These are phyloP conservation scores for Pleoardoris graminearum DNA, from an alignment of 2,329 filamentous ascomycete genomes.

Conservation along the genomic window DNA sequence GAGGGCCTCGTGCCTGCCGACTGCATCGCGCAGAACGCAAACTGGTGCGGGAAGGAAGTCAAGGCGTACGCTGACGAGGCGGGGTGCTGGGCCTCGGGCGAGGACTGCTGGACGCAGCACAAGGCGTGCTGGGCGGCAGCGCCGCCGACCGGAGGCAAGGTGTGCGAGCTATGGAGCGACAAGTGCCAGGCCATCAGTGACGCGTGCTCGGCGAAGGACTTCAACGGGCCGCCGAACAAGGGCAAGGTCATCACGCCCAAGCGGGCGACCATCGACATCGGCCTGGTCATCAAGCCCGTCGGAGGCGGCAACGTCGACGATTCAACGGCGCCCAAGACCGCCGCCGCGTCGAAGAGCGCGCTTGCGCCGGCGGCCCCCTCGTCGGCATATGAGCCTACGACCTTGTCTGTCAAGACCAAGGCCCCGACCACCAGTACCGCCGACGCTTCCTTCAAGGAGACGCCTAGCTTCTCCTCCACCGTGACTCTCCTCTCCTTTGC, in stretches of 20 bases:
- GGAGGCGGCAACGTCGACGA: slow-evolving; percentile 18
- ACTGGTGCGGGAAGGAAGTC: slow-evolving; percentile 71
- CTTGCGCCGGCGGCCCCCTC: background rate
- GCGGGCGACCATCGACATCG: slow-evolving; percentile 36
- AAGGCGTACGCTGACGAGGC: slow-evolving; percentile 57
- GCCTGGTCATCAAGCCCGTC: slow-evolving; percentile 25
- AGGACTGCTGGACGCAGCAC: slow-evolving; percentile 59
- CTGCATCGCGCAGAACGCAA: slow-evolving; percentile 61
- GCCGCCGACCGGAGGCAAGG: slow-evolving; percentile 61
- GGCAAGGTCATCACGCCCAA: slow-evolving; percentile 45
- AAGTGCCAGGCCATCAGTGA: slow-evolving; percentile 59
- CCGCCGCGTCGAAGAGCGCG: background rate
- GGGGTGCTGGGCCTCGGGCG: slow-evolving; percentile 60
- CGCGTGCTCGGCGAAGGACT: slow-evolving; percentile 48
- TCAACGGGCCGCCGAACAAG: slow-evolving; percentile 50
- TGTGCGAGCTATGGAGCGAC: slow-evolving; percentile 64
- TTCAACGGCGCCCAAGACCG: slow-evolving; percentile 1
- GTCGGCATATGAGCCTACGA: background rate
- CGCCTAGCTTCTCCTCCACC: background rate
- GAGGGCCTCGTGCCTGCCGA: slow-evolving; percentile 8
- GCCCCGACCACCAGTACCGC: background rate
- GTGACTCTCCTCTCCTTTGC: slow-evolving; percentile 6
- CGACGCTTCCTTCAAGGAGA: background rate
- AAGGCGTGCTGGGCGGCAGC: slow-evolving; percentile 62
- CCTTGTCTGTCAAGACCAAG: background rate